Evolutionary conservation across 306 rosid genomes (phyloP).

Genomic region (Cucumis hystrix): DNA sequence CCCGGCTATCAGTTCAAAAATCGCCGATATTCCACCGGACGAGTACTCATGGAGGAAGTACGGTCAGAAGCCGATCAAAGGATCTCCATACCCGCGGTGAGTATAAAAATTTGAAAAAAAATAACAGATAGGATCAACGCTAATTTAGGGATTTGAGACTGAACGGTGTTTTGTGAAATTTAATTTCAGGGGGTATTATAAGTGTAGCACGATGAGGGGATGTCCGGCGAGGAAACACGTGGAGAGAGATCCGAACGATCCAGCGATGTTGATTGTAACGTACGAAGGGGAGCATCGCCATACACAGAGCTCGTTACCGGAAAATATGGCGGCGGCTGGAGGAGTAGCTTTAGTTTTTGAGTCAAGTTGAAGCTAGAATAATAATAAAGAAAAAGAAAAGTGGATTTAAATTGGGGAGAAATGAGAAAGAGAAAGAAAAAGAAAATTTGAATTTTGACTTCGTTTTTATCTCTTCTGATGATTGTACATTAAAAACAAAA

Average conservation of each 20-base stretch:
- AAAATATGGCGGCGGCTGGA: conserved; percentile 28
- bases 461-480: background rate
- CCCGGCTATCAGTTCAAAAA: conserved; percentile 70
- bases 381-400: background rate
- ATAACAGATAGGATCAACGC: too few species aligned
- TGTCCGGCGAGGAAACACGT: conserved; percentile 95
- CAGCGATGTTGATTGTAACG: conserved; percentile 73
- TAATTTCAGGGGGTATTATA: conserved; percentile 57
- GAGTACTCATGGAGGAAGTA: conserved; percentile 90
- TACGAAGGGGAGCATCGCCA: conserved; percentile 89
- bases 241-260: conserved; percentile 69
- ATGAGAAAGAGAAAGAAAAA: too few species aligned
- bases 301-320: conserved; percentile 36
- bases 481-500: background rate
- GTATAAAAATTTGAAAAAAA: background rate
- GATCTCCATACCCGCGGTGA: conserved; percentile 78
- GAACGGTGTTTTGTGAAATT: too few species aligned
- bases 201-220: conserved; percentile 63
- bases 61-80: conserved; percentile 93
- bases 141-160: background rate
- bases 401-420: background rate
- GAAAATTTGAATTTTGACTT: background rate
- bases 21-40: conserved; percentile 88
- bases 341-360: conserved; percentile 33
- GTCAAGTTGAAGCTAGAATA: conserved; percentile 25